Evolutionary conservation across 768 basidiomycete genomes (phyloP), one percentile per base, ranked within the genome.

Genomic region (Mycena galericulata): DNA sequence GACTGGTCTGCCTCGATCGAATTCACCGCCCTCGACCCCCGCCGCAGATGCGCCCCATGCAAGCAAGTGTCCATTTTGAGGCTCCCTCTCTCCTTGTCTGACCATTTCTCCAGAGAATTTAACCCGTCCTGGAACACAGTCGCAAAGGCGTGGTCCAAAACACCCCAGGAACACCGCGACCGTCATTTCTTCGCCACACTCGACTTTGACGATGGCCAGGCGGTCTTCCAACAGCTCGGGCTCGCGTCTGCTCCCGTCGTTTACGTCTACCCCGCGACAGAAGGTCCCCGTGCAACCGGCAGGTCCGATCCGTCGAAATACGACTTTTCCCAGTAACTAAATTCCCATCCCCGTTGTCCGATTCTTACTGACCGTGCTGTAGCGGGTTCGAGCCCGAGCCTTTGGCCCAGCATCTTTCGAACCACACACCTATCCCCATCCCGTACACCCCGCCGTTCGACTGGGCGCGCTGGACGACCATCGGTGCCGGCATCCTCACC

Each of bases 21-120:
- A 15, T 87, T 99, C 77, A 99, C 98, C 1, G 98, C 98, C 0
- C 79, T 98, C 68, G 91, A 90, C 72, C 81, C 88, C 12, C 86
- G 90, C 69, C 90, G 94, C 75, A 92, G 90, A 78, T 99, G 98
- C 78, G 79, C 77, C n/a, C 97, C 97, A 50, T 99, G 98, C 92
- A 92, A 84, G 97, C 95, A 73, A 80, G 94, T 86, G 8, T 32
- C 2, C 12, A 27, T 34, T 17, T 59, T 22, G 5, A 61, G 11
- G 24, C 22, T 55, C 26, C 9, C n/a, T 26, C 55, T 8, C 2
- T 8, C 20, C 46, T 30, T 41, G 63, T 53, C 56, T 63, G 66
- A 50, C 62, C n/a, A 40, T 59, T 67, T 64, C 49, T 38, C 65
- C 77, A 97, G 96, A 77, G 88, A 93, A 72, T 97, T 98, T 75